phyloP scores from a whole-genome alignment of 2,329 filamentous ascomycete species.

The Golovinomyces cichoracearum region DNA sequence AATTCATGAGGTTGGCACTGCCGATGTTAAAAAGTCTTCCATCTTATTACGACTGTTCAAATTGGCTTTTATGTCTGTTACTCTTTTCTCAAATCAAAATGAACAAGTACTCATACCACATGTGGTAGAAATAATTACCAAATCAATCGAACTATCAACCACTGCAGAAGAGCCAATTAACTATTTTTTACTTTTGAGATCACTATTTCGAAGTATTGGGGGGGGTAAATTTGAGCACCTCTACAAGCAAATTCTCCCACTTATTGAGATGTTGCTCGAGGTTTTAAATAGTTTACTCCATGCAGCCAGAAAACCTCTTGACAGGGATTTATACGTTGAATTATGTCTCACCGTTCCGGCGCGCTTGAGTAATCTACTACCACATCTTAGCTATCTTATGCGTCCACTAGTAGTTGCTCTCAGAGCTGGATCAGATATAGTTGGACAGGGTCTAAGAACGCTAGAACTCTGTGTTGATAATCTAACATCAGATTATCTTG shows the following conservation, averaged over 20 bases:
- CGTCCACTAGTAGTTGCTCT: conserved; percentile 86
- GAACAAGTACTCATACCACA: conserved; percentile 88
- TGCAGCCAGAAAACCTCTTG: conserved; percentile 67
- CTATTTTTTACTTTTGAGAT: conserved; percentile 81
- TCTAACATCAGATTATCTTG: conserved; percentile 85
- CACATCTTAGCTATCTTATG: conserved; percentile 92
- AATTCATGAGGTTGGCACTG: conserved; percentile 80
- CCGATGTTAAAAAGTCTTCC: conserved; percentile 74
- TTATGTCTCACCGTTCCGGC: conserved; percentile 89
- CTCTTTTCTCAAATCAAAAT: conserved; percentile 78
- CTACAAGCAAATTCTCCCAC: conserved; percentile 89
- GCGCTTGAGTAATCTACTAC: conserved; percentile 73
- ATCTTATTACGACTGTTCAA: conserved; percentile 90
- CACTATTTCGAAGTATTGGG: conserved; percentile 84
- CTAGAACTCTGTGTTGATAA: conserved; percentile 96
- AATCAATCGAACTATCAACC: conserved; percentile 87
- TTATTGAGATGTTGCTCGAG: conserved; percentile 91
- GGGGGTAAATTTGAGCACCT: conserved; percentile 92
- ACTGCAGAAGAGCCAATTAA: conserved; percentile 96
- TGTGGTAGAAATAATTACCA: conserved; percentile 88
- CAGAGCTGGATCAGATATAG: conserved; percentile 70
- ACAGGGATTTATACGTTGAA: conserved; percentile 90
- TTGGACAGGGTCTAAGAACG: conserved; percentile 78
- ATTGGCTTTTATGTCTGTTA: conserved; percentile 96
- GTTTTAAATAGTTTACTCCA: conserved; percentile 86